phyloP scores from a whole-genome alignment of 2,329 filamentous ascomycete genomes.

The Chaetomium olivaceum region DNA sequence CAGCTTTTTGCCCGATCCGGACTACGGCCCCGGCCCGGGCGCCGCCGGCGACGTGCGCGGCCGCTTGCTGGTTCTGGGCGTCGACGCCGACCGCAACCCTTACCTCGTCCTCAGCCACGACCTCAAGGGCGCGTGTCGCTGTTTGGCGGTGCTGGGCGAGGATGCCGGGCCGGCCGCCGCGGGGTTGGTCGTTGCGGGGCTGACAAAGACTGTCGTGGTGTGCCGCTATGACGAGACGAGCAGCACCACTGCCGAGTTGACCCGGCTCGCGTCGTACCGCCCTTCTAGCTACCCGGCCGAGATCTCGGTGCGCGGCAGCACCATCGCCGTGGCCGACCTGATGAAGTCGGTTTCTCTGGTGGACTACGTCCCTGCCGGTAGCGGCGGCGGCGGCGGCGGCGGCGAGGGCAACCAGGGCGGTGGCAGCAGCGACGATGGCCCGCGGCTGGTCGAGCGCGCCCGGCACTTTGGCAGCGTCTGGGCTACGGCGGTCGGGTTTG shows the following conservation, averaged over 20 bases:
- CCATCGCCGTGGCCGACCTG: constrained; percentile 83
- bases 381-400: constrained; percentile 48
- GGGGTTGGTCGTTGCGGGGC: constrained; percentile 70
- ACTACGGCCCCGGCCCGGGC: constrained; percentile 38
- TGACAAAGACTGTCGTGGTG: constrained; percentile 81
- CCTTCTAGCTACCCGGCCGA: constrained; percentile 83
- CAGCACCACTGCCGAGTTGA: constrained; percentile 57
- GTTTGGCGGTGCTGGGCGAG: constrained; percentile 71
- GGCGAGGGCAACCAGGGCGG: constrained; percentile 52
- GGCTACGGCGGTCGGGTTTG: constrained; percentile 73
- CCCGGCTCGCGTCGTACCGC: constrained; percentile 73
- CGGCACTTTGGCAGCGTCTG: constrained; percentile 81
- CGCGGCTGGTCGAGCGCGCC: constrained; percentile 70
- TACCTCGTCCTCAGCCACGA: constrained; percentile 69
- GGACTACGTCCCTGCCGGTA: constrained; percentile 60
- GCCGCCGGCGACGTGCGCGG: constrained; percentile 55
- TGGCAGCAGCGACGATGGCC: constrained; percentile 51
- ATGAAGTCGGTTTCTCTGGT: constrained; percentile 90
- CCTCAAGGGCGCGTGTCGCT: constrained; percentile 78
- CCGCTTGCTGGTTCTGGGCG: constrained; percentile 80
- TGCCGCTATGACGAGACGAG: constrained; percentile 59
- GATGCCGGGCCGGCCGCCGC: constrained; percentile 32
- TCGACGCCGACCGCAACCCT: constrained; percentile 72
- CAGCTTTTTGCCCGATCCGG: constrained; percentile 68
- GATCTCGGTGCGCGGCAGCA: constrained; percentile 69